Evolutionary conservation across 768 basidiomycete species (phyloP).

Genomic region (Auriscalpium orientale): DNA sequence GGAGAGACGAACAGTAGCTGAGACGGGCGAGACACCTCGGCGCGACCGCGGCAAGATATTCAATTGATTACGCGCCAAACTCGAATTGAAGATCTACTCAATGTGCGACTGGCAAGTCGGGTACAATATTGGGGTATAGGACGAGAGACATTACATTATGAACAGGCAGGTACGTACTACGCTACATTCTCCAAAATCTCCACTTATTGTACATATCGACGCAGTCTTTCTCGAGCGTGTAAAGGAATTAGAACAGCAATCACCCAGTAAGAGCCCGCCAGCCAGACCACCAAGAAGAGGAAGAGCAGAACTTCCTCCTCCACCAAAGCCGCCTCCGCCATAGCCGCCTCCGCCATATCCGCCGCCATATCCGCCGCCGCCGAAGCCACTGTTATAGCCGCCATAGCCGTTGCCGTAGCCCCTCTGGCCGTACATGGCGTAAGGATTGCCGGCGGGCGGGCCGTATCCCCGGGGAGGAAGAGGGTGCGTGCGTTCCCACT

Average conservation of each 20-base stretch:
- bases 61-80: too few species aligned
- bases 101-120: too few species aligned
- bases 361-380: constrained; percentile 11
- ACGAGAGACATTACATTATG: too few species aligned
- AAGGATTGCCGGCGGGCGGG: constrained; percentile 19
- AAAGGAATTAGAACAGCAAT: background rate
- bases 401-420: background rate
- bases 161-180: too few species aligned
- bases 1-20: too few species aligned
- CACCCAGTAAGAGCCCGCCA: constrained; percentile 28
- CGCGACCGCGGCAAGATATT: too few species aligned
- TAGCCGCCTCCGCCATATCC: background rate
- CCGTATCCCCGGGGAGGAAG: constrained; percentile 14
- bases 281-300: constrained; percentile 29
- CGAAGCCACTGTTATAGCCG: background rate
- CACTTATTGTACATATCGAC: too few species aligned
- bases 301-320: constrained; percentile 22
- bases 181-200: too few species aligned
- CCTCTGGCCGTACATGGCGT: constrained; percentile 1
- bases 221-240: too few species aligned
- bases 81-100: too few species aligned
- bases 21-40: too few species aligned
- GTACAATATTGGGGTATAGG: too few species aligned
- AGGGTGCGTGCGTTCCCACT: background rate
- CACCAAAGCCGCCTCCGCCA: constrained; percentile 16